phyloP scores from a whole-genome alignment of 192 early-diverging fungal genomes.

The Helicostylum pulchrum region DNA sequence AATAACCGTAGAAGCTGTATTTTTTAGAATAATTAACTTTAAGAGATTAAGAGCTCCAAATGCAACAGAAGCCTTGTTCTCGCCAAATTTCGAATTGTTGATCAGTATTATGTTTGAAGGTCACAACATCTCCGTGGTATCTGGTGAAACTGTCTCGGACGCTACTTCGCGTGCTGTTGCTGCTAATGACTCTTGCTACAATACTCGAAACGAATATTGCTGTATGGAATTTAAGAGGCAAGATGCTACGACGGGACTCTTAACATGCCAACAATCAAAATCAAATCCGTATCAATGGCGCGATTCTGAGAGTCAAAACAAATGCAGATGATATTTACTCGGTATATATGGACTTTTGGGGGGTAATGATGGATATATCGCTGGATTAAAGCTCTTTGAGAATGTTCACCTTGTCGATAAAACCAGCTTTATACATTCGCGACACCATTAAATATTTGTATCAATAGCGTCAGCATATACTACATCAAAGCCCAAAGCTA shows the following conservation, averaged over 20 bases:
- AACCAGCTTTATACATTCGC: slow-evolving; percentile 13
- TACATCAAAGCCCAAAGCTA: slow-evolving; percentile 4
- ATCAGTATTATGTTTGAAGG: slow-evolving; percentile 11
- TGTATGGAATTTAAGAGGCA: slow-evolving; percentile 5
- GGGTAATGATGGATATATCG: slow-evolving; percentile 8
- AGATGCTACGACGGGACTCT: background rate
- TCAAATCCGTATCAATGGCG: background rate
- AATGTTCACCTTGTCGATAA: slow-evolving; percentile 6
- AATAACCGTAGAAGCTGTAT: background rate
- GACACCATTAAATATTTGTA: slow-evolving; percentile 10
- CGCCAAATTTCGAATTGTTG: slow-evolving; percentile 3
- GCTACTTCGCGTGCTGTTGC: slow-evolving; percentile 10
- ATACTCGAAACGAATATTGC: background rate
- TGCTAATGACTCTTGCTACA: background rate
- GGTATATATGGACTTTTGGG: slow-evolving; percentile 13
- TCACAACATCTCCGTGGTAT: slow-evolving; percentile 5
- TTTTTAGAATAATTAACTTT: slow-evolving; percentile 17
- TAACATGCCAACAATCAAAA: slow-evolving; percentile 1
- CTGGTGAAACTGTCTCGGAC: slow-evolving; percentile 6
- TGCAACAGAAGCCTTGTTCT: slow-evolving; percentile 14
- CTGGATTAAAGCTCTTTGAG: slow-evolving; percentile 7
- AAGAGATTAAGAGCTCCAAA: slow-evolving; percentile 14
- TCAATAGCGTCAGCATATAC: slow-evolving; percentile 13
- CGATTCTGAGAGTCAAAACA: slow-evolving; percentile 2
- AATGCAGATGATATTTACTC: slow-evolving; percentile 13